phyloP scores from a whole-genome alignment of 257 asterid species.

The Capsicum baccatum region DNA sequence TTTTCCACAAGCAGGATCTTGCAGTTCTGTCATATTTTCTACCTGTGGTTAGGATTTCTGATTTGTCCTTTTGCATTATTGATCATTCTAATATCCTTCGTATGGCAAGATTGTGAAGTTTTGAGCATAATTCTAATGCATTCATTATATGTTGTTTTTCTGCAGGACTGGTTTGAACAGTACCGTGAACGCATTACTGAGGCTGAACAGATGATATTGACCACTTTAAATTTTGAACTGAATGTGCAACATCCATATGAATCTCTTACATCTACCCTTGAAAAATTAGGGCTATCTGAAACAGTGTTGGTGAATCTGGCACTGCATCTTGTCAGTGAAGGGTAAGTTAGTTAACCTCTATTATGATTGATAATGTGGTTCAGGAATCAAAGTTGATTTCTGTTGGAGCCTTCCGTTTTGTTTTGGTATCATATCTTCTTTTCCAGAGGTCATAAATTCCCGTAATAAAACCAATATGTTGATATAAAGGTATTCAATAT shows the following conservation, averaged over 20 bases:
- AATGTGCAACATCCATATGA: slow-evolving; percentile 95
- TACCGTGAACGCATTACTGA: slow-evolving; percentile 85
- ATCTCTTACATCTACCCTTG: slow-evolving; percentile 80
- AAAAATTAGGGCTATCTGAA: slow-evolving; percentile 81
- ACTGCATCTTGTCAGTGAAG: slow-evolving; percentile 83
- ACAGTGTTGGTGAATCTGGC: slow-evolving; percentile 84
- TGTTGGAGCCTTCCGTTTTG: not conserved
- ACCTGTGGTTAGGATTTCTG: slow-evolving; percentile 70
- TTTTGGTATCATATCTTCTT: not conserved
- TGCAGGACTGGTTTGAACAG: slow-evolving; percentile 95
- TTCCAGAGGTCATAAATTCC: not conserved
- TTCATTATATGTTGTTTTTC: slow-evolving; percentile 35
- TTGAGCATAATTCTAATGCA: not conserved
- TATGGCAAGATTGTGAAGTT: not conserved
- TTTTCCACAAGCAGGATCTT: slow-evolving; percentile 76
- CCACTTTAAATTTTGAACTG: slow-evolving; percentile 93
- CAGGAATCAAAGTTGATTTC: not conserved
- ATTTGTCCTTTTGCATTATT: slow-evolving; percentile 26
- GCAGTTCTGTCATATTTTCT: slow-evolving; percentile 62
- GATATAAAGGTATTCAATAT: not conserved
- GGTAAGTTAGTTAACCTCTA: slow-evolving; percentile 61
- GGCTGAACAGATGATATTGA: slow-evolving; percentile 88
- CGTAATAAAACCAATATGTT: not conserved
- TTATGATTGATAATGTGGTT: not conserved
- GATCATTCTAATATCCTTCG: not conserved